Conservation (phyloP, 192 early-diverging fungal genomes). For the Rhizophagus clarus region DNA sequence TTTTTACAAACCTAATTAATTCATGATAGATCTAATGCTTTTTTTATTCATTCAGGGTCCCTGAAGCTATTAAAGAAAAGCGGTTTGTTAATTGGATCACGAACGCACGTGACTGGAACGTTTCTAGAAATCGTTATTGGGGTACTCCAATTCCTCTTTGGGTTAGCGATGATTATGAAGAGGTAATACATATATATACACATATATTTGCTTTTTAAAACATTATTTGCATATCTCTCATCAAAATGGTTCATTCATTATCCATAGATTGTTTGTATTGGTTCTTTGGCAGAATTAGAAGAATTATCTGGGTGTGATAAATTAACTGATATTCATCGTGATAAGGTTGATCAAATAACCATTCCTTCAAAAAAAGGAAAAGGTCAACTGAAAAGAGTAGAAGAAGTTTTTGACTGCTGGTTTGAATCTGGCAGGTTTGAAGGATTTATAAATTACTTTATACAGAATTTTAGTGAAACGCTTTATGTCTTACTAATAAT, state of each 20-base stretch:
- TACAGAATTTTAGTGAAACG: background rate
- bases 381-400: constrained; percentile 81
- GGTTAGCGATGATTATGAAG: constrained; percentile 90
- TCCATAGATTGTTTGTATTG: constrained; percentile 78
- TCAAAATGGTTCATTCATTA: background rate
- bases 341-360: constrained; percentile 94
- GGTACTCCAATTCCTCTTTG: constrained; percentile 99
- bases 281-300: constrained; percentile 88
- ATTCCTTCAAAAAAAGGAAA: constrained; percentile 92
- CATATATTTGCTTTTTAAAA: background rate
- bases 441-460: background rate
- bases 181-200: too few species aligned
- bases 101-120: constrained; percentile 95
- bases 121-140: constrained; percentile 98
- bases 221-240: background rate
- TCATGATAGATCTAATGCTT: background rate
- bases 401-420: constrained; percentile 99
- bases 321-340: constrained; percentile 94
- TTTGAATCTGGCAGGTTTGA: constrained; percentile 80
- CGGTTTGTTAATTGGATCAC: constrained; percentile 97
- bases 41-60: constrained; percentile 56
- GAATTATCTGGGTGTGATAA: constrained; percentile 81
- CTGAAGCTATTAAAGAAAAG: constrained; percentile 94
- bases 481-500: background rate
- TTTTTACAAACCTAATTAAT: too few species aligned